phyloP scores from a whole-genome alignment of 371 early-diverging fungal genomes.

The Amoeboaphelidium protococcarum region DNA sequence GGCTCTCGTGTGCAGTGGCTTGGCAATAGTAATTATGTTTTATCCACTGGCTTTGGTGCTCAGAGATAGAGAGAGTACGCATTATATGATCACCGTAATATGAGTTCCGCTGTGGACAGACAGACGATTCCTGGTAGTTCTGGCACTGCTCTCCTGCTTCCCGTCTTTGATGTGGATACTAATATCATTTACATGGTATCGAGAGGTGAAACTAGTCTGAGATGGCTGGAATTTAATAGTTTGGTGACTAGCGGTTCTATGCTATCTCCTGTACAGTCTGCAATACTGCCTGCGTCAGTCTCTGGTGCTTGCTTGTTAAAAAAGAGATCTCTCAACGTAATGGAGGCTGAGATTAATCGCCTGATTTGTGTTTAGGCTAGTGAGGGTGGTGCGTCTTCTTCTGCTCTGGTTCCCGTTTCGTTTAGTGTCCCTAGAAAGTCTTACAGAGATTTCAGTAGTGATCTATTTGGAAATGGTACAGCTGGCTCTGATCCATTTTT shows the following conservation, averaged over 20 bases:
- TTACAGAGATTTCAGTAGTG: conserved; percentile 44
- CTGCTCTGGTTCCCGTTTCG: conserved; percentile 28
- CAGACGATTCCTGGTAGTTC: conserved; percentile 18
- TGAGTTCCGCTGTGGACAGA: conserved; percentile 22
- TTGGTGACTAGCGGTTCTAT: conserved; percentile 17
- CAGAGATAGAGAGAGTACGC: conserved; percentile 20
- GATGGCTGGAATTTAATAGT: conserved; percentile 16
- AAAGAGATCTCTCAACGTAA: conserved; percentile 36
- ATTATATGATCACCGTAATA: conserved; percentile 38
- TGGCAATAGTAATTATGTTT: background rate
- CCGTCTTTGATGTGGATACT: conserved; percentile 49
- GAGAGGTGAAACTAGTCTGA: conserved; percentile 36
- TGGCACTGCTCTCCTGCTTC: conserved; percentile 29
- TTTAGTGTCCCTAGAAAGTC: conserved; percentile 35
- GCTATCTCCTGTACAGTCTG: conserved; percentile 10
- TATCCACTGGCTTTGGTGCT: background rate
- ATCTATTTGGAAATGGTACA: conserved; percentile 53
- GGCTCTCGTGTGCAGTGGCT: conserved; percentile 13
- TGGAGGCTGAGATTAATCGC: conserved; percentile 44
- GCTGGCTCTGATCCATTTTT: conserved; percentile 21
- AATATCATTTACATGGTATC: conserved; percentile 27
- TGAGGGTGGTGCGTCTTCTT: conserved; percentile 6
- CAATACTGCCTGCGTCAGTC: background rate
- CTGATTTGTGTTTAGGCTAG: conserved; percentile 23
- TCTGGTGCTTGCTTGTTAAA: conserved; percentile 32